Conservation (phyloP, 164 flowering plant species). For the Akebia trifoliata region DNA sequence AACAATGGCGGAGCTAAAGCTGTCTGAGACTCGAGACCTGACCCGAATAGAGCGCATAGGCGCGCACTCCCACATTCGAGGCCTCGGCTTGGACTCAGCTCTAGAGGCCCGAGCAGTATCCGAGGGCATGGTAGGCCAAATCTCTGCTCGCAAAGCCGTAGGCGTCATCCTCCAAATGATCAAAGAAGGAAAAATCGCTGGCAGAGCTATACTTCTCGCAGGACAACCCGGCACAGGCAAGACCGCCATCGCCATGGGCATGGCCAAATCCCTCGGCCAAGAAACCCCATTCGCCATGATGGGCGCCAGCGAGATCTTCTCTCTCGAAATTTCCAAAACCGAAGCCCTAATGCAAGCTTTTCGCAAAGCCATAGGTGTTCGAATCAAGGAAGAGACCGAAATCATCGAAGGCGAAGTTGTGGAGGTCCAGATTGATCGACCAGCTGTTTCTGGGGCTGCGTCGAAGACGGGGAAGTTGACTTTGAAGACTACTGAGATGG, state of each 20-base stretch:
- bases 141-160: conserved; percentile 80
- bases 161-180: conserved; percentile 94
- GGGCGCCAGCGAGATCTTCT: conserved; percentile 80
- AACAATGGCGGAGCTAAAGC: conserved; percentile 76
- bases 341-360: conserved; percentile 86
- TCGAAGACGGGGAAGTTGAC: conserved; percentile 88
- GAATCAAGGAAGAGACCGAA: conserved; percentile 92
- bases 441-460: conserved; percentile 70
- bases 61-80: conserved; percentile 96
- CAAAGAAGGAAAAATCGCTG: conserved; percentile 79
- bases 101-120: conserved; percentile 75
- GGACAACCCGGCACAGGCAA: conserved; percentile 97
- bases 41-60: conserved; percentile 94
- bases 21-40: conserved; percentile 77
- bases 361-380: conserved; percentile 80
- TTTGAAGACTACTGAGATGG: conserved; percentile 96
- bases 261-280: conserved; percentile 81
- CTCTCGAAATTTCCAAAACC: conserved; percentile 87
- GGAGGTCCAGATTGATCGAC: conserved; percentile 80
- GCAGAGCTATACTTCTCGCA: conserved; percentile 81
- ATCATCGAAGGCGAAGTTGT: conserved; percentile 91
- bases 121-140: conserved; percentile 93
- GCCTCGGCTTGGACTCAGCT: conserved; percentile 87
- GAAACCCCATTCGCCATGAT: conserved; percentile 95
- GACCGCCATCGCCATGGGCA: conserved; percentile 96